These are phyloP conservation scores for Termitomyces sp. DNA, from an alignment of 768 basidiomycete genomes.

Conservation along the genomic window DNA sequence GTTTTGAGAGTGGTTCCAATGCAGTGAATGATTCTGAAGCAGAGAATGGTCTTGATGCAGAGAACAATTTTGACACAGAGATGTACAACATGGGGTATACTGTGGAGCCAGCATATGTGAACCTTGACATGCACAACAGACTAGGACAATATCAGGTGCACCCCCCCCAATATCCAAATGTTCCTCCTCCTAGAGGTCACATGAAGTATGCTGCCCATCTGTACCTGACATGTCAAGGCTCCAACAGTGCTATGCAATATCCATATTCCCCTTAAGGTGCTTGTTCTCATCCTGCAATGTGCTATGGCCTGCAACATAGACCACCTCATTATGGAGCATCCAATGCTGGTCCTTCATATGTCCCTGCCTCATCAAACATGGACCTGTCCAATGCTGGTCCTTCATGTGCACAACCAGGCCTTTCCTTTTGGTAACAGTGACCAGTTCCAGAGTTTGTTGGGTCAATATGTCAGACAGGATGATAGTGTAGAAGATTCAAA, in stretches of 20 bases:
- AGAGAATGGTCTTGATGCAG: too few relatives aligned
- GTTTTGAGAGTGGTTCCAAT: too few relatives aligned
- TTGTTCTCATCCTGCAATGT: background rate
- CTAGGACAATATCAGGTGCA: too few relatives aligned
- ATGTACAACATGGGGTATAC: background rate
- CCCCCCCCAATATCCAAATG: background rate
- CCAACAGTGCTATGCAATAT: background rate
- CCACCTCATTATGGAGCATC: background rate
- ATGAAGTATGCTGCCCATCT: background rate
- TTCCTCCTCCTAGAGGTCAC: background rate
- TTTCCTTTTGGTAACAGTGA: background rate
- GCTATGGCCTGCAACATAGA: background rate
- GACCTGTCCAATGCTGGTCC: too few relatives aligned
- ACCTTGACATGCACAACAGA: background rate
- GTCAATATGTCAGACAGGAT: background rate
- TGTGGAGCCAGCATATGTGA: background rate
- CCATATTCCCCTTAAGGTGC: background rate
- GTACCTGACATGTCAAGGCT: background rate
- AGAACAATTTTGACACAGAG: background rate
- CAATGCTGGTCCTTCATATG: too few relatives aligned
- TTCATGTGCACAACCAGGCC: background rate
- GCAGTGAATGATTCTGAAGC: too few relatives aligned
- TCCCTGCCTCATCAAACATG: background rate
- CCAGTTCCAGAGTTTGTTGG: background rate
- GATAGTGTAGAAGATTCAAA: background rate